Conservation (phyloP, 169 alveolate species). For the Eimeria praecox region DNA sequence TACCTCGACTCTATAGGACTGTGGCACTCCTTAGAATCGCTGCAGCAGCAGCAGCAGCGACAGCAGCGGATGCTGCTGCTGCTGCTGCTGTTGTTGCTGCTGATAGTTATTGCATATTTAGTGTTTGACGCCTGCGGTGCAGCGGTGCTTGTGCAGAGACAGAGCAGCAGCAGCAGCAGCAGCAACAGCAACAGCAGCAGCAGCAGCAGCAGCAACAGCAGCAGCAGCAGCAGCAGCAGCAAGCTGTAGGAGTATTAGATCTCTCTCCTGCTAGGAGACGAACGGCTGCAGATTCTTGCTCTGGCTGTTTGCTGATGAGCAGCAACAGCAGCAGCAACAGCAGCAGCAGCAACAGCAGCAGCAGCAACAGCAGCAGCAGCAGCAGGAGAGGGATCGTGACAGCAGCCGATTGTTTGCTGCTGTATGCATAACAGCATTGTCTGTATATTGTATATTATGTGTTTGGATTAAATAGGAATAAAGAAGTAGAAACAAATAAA, state of each 20-base stretch:
- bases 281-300: background rate
- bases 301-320: background rate
- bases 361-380: slow-evolving; percentile 16
- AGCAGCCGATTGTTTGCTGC: background rate
- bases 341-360: background rate
- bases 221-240: background rate
- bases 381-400: background rate
- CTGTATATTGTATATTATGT: no score
- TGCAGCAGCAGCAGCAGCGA: no score
- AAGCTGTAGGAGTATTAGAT: background rate
- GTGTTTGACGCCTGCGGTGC: no score
- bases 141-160: no score
- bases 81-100: no score
- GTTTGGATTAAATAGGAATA: no score
- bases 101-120: no score
- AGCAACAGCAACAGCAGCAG: background rate
- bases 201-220: slow-evolving; percentile 3
- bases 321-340: background rate
- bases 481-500: no score
- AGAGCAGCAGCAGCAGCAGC: background rate
- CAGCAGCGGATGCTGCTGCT: no score
- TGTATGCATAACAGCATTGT: no score
- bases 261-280: background rate
- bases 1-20: no score
- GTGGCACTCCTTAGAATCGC: no score